Evolutionary conservation across 2,329 filamentous ascomycete genomes (phyloP), one percentile per base, ranked within the genome.

Genomic region (Pseudogymnoascus sp.): DNA sequence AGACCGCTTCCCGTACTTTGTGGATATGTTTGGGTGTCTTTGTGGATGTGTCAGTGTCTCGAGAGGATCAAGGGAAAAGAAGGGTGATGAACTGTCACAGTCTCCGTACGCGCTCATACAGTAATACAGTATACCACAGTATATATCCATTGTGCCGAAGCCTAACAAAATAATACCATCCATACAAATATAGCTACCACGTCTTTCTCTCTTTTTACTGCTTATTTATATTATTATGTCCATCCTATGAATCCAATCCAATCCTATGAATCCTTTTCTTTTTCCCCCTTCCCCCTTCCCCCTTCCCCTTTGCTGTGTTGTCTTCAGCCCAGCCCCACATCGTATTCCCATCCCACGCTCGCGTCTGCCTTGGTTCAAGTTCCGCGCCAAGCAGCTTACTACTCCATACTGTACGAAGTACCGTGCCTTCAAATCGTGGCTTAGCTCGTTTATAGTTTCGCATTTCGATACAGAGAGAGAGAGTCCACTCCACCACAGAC

Each of bases 331-430:
- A 31, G 48, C 48, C 48, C 48, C 48, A 31, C 48, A 54, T 54
- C 48, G 48, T 57, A 57, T 57, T 57, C 48, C 8, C 48, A 57
- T 31, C 48, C 48, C 48, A 25, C 48, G 25, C 48, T 21, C 19
- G 43, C 43, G 19, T 8, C 48, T 54, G 48, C 48, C 48, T 54
- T 54, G 48, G 48, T 57, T 57, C 25, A 19, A 4, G 25, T 19
- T 54, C 8, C 48, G 48, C 48, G 48, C 48, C 48, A 57, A 57
- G 25, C 48, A 57, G 48, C 48, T 57, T 57, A 57, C 48, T 31
- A 31, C 28, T 31, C 28, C 28, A 31, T 31, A n/a, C 48, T 10
- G 48, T 54, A 54, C 48, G 48, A 54, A 54, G 48, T 54, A 54
- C 48, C 48, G 48, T 31, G 48, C 48, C 48, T 34, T 8, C 48